Conservation (phyloP, 768 basidiomycete species). For the Punctularia strigosozonata region DNA sequence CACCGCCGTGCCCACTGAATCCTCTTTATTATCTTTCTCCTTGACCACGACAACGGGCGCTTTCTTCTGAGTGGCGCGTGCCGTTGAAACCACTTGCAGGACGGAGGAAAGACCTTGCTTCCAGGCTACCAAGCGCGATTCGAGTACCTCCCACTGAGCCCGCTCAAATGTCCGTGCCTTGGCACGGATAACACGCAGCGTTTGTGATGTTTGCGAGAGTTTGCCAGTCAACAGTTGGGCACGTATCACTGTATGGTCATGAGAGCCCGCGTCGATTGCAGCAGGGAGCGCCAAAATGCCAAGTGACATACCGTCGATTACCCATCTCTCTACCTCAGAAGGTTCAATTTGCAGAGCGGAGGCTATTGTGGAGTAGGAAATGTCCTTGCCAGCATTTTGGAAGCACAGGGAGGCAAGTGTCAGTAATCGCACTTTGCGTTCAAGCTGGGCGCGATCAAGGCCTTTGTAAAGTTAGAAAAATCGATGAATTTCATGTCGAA, state of each 20-base stretch:
- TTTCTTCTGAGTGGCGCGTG: conserved; percentile 35
- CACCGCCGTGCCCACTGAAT: neutral
- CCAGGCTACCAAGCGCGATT: conserved; percentile 68
- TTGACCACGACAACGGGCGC: conserved; percentile 8
- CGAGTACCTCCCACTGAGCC: conserved; percentile 71
- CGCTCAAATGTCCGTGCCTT: conserved; percentile 66
- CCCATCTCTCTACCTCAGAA: conserved; percentile 73
- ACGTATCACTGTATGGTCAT: conserved; percentile 53
- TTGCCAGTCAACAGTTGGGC: conserved; percentile 70
- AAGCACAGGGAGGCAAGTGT: conserved; percentile 70
- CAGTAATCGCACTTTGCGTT: conserved; percentile 71
- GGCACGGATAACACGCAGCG: conserved; percentile 60
- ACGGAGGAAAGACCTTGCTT: conserved; percentile 60
- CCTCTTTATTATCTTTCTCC: too few species aligned
- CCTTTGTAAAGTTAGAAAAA: conserved; percentile 21
- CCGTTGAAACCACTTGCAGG: conserved; percentile 61
- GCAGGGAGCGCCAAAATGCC: neutral
- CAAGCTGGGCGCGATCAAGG: conserved; percentile 45
- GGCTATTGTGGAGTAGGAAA: conserved; percentile 62
- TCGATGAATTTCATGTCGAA: neutral
- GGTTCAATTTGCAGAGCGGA: conserved; percentile 50
- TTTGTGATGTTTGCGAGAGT: conserved; percentile 70
- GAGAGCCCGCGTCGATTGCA: conserved; percentile 3
- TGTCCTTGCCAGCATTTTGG: conserved; percentile 59
- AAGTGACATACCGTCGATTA: conserved; percentile 58